Percentiles rank a stretch among this genome's conserved stretches.
Conservation (phyloP, 2,329 filamentous ascomycete genomes). For the Cordyceps cicadae region DNA sequence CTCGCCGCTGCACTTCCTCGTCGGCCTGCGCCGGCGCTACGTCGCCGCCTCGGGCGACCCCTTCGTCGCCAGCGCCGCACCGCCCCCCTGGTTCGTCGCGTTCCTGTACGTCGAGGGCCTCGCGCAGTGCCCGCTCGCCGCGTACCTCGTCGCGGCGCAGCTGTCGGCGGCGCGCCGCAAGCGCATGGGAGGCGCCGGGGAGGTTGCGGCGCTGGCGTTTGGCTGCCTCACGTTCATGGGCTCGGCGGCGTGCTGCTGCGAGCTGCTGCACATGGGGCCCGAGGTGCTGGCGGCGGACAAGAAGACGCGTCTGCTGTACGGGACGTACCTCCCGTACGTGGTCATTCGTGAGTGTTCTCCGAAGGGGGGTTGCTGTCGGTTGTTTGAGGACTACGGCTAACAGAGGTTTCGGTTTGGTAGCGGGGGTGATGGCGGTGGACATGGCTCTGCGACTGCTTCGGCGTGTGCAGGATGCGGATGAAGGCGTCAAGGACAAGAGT, state of each 20-base stretch:
- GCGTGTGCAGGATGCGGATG: constrained; percentile 28
- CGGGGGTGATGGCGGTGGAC: constrained; percentile 41
- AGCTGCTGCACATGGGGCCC: constrained; percentile 41
- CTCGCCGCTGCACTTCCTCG: constrained; percentile 40
- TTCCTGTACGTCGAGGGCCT: constrained; percentile 43
- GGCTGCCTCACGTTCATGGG: constrained; percentile 44
- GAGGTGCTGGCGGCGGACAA: constrained; percentile 34
- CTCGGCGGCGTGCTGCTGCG: constrained; percentile 42
- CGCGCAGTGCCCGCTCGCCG: constrained; percentile 41
- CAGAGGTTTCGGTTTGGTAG: constrained; percentile 24
- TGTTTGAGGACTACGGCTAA: neutral
- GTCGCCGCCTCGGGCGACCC: constrained; percentile 43
- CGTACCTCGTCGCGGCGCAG: constrained; percentile 36
- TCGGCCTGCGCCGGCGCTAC: constrained; percentile 39
- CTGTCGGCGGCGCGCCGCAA: constrained; percentile 27
- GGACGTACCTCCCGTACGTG: constrained; percentile 44
- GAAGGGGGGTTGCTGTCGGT: neutral
- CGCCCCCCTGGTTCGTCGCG: constrained; percentile 41
- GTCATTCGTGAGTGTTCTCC: constrained; percentile 40
- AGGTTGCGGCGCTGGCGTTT: constrained; percentile 45
- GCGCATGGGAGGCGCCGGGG: constrained; percentile 31
- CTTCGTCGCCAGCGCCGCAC: constrained; percentile 32
- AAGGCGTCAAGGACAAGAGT: constrained; percentile 31
- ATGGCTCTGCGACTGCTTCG: constrained; percentile 45
- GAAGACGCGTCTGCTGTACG: constrained; percentile 39